Evolutionary conservation across 495 filamentous ascomycete species (phyloP).

Genomic region (Hypomontagnella submonticulosa): DNA sequence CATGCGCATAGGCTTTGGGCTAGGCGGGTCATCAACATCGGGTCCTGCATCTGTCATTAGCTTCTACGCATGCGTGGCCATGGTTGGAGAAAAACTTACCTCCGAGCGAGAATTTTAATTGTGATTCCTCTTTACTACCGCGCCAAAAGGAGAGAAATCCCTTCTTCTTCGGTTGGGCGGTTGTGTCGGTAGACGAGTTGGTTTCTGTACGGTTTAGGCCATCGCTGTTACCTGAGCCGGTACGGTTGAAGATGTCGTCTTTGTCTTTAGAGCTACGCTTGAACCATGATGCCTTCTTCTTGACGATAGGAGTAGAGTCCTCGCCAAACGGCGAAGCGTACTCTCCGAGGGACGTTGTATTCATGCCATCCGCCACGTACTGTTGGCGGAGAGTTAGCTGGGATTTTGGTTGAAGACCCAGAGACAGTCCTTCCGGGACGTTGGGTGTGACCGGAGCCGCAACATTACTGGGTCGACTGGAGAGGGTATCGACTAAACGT

Average conservation of each 20-base stretch:
- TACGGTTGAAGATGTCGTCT: conserved; percentile 39
- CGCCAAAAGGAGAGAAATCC: conserved; percentile 61
- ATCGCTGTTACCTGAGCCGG: conserved; percentile 13
- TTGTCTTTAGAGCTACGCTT: conserved; percentile 63
- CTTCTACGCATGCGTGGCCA: not conserved
- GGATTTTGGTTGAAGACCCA: conserved; percentile 24
- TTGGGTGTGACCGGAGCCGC: conserved; percentile 58
- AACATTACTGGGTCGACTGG: conserved; percentile 30
- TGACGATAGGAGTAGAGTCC: conserved; percentile 26
- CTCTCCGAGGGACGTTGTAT: conserved; percentile 9
- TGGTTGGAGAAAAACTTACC: conserved; percentile 43
- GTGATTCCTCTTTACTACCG: conserved; percentile 50
- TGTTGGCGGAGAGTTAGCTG: conserved; percentile 31
- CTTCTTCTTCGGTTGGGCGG: conserved; percentile 51
- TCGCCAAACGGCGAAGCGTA: not conserved
- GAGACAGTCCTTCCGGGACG: conserved; percentile 63
- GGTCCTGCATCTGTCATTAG: conserved; percentile 33
- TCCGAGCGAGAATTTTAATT: conserved; percentile 49
- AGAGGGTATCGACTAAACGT: conserved; percentile 59
- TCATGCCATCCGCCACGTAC: conserved; percentile 38
- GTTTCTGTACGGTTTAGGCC: conserved; percentile 27
- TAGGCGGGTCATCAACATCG: conserved; percentile 18
- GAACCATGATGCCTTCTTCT: conserved; percentile 76
- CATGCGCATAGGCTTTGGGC: conserved; percentile 21
- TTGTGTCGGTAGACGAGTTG: conserved; percentile 17